Conservation (phyloP, 345 rosid genomes). For the Nephelium lappaceum region DNA sequence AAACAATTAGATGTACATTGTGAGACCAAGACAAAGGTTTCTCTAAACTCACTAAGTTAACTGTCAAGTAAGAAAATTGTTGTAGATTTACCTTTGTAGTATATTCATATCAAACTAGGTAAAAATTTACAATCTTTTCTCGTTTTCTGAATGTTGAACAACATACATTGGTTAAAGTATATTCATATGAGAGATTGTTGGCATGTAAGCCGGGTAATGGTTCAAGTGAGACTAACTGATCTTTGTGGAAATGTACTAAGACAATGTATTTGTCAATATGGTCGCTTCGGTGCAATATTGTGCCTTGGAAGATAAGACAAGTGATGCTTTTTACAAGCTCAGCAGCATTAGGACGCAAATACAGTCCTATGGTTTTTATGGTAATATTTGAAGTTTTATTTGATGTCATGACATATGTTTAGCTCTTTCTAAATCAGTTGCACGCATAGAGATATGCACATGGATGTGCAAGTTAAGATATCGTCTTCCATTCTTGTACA, state of each 20-base stretch:
- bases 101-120: not conserved
- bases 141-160: not conserved
- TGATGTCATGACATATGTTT: not conserved
- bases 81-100: not conserved
- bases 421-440: not conserved
- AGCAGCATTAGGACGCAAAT: too few relatives aligned
- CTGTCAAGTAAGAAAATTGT: not conserved
- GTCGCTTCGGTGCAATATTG: too few relatives aligned
- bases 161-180: not conserved
- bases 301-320: too few relatives aligned
- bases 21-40: too few relatives aligned
- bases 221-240: too few relatives aligned
- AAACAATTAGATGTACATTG: too few relatives aligned
- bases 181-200: not conserved
- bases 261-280: too few relatives aligned
- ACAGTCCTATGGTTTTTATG: slow-evolving; percentile 33
- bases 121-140: not conserved
- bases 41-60: too few relatives aligned
- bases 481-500: slow-evolving; percentile 9
- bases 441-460: not conserved
- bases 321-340: too few relatives aligned
- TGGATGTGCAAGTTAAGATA: not conserved
- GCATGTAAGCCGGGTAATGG: not conserved
- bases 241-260: too few relatives aligned
- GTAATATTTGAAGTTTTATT: too few relatives aligned